phyloP scores from a whole-genome alignment of 176 grass and related monocot genomes.

The Bonia amplexicaulis region DNA sequence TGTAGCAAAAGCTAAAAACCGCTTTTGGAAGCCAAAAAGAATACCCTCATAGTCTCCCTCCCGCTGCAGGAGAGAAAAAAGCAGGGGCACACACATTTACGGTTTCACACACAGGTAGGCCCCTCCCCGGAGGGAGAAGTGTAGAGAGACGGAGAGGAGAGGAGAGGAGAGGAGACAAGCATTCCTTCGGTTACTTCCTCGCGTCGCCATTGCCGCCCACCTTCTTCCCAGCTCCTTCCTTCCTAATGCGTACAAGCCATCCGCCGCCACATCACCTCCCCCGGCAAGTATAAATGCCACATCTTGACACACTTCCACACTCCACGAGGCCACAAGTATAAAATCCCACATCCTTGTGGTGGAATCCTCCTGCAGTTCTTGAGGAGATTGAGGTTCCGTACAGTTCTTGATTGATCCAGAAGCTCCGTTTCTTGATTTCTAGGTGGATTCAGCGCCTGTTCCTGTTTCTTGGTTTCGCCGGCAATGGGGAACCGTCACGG shows the following conservation, averaged over 20 bases:
- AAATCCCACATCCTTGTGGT: neutral
- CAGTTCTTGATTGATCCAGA: neutral
- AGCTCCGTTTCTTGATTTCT: neutral
- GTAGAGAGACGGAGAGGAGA: no score
- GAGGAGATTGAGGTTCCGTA: neutral
- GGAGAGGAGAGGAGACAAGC: neutral
- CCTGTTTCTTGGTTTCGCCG: neutral
- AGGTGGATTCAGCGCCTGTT: neutral
- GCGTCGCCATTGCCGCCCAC: slow-evolving; percentile 20
- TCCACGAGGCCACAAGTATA: neutral
- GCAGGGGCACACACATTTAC: no score
- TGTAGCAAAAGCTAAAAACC: no score
- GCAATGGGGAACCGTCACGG: neutral
- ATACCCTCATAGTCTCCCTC: no score
- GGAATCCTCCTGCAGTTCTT: neutral
- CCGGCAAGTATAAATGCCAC: neutral
- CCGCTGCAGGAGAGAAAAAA: no score
- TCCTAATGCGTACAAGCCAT: slow-evolving; percentile 54
- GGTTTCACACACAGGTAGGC: no score
- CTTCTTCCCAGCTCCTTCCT: neutral
- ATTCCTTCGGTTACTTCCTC: slow-evolving; percentile 26
- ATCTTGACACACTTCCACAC: neutral
- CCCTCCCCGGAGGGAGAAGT: no score
- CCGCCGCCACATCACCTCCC: neutral
- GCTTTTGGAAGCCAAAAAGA: no score